Conservation (phyloP, 2,329 filamentous ascomycete species). For the Coniochaeta ligniaria region DNA sequence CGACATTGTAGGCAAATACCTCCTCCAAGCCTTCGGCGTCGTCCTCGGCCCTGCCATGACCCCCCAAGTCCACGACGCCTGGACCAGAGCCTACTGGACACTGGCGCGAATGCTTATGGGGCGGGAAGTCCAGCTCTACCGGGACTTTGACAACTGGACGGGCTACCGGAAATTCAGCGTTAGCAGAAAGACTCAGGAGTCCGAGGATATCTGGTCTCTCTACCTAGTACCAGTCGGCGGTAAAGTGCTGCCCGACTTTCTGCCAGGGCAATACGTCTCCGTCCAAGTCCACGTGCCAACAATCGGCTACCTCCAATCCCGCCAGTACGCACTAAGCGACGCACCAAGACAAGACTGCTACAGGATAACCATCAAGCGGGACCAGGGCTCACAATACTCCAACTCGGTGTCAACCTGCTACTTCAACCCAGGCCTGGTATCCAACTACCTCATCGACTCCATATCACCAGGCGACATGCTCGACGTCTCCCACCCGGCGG, state of each 20-base stretch:
- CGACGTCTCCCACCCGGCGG: slow-evolving; percentile 59
- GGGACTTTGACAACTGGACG: slow-evolving; percentile 53
- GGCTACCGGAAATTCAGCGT: slow-evolving; percentile 63
- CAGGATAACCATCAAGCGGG: slow-evolving; percentile 65
- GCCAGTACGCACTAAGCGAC: slow-evolving; percentile 69
- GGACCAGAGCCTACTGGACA: slow-evolving; percentile 66
- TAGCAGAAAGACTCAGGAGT: slow-evolving; percentile 56
- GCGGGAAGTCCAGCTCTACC: slow-evolving; percentile 57
- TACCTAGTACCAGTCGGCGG: slow-evolving; percentile 59
- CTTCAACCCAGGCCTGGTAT: slow-evolving; percentile 56
- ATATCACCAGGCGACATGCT: slow-evolving; percentile 55
- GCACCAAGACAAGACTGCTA: slow-evolving; percentile 54
- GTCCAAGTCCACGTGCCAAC: slow-evolving; percentile 50
- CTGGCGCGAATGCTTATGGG: slow-evolving; percentile 66
- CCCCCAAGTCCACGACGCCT: slow-evolving; percentile 56
- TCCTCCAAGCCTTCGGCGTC: slow-evolving; percentile 59
- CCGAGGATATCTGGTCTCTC: slow-evolving; percentile 63
- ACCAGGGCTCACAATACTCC: slow-evolving; percentile 42
- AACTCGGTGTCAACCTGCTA: slow-evolving; percentile 34
- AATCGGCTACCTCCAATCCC: slow-evolving; percentile 52
- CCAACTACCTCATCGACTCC: slow-evolving; percentile 59
- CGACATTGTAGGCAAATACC: slow-evolving; percentile 60
- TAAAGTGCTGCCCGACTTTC: slow-evolving; percentile 52
- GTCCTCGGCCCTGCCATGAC: slow-evolving; percentile 63
- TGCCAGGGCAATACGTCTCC: slow-evolving; percentile 68